Evolutionary conservation across 2,329 filamentous ascomycete genomes (phyloP), one percentile per base, ranked within the genome.

Genomic region (Alternaria sp.): DNA sequence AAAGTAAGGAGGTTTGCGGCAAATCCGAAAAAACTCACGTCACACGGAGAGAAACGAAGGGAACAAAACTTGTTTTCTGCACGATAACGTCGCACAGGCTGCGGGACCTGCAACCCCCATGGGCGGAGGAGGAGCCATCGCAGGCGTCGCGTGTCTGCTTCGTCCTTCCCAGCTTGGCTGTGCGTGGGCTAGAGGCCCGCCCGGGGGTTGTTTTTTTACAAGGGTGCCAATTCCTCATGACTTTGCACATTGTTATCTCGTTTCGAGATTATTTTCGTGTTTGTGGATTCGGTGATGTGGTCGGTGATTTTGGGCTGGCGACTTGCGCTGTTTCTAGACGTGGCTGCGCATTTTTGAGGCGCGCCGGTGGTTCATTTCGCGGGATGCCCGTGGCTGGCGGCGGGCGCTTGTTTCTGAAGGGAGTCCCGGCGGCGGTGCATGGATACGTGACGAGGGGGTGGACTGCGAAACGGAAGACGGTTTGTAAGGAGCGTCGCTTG

Each of bases 161-260:
- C 29, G 29, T 29, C 44, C 31, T 21, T 21, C 37, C 37, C 44
- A 36, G 31, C 31, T 48, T 48, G 44, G 44, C 44, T 34, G 34
- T 13, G 29, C 44, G 14, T 31, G 7, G 29, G 29, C 31, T 23
- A 48, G 37, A 26, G 17, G 31, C 44, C 33, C 29, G 29, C 44
- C 44, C 29, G 13, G 29, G 44, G 8, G 23, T 11, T 24, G 31
- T 34, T 36, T 24, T 34, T 33, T 29, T 29, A 44, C 40, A 44
- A 24, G 40, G 40, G 28, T 44, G 14, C 11, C 21, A 29, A 44
- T 13, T 26, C 11, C 7, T 29, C 40, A 24, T 44, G 24, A 17
- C 40, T 44, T 44, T 44, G 40, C 44, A 48, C 44, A 48, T 48
- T 31, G 44, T 48, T 14, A 48, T 48, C 36, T 48, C 31, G 21